A percentile compares a stretch with the other conserved stretches of the same genome.
phyloP scores from a whole-genome alignment of 2,329 filamentous ascomycete genomes.

The Trichoderma cornu-damae region DNA sequence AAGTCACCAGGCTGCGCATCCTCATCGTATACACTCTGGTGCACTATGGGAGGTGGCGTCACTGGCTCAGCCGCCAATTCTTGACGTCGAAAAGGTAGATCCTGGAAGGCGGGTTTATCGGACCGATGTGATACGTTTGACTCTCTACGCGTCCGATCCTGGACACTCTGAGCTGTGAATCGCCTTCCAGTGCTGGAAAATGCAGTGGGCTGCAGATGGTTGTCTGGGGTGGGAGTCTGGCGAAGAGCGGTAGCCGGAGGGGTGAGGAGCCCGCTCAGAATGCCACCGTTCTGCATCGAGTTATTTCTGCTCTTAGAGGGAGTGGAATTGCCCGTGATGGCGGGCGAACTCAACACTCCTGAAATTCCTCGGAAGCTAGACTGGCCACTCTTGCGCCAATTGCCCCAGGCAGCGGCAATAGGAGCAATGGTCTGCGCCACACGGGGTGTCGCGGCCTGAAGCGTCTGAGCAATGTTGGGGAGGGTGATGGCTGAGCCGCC shows the following conservation, averaged over 20 bases:
- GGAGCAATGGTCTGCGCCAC: slow-evolving; percentile 76
- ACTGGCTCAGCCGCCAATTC: slow-evolving; percentile 40
- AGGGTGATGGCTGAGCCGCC: slow-evolving; percentile 62
- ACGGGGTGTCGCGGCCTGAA: slow-evolving; percentile 73
- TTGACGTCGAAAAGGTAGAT: slow-evolving; percentile 41
- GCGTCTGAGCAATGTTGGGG: slow-evolving; percentile 71
- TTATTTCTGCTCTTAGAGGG: slow-evolving; percentile 58
- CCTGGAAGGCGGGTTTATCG: slow-evolving; percentile 37
- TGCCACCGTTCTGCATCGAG: slow-evolving; percentile 47
- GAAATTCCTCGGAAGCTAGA: slow-evolving; percentile 46
- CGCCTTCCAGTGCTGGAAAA: slow-evolving; percentile 57
- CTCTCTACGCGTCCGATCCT: slow-evolving; percentile 26
- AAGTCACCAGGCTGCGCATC: slow-evolving; percentile 57
- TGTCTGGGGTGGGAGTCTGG: slow-evolving; percentile 47
- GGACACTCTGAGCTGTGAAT: slow-evolving; percentile 43
- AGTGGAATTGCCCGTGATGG: slow-evolving; percentile 43
- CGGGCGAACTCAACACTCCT: slow-evolving; percentile 42
- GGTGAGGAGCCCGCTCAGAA: slow-evolving; percentile 77
- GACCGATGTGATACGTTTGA: slow-evolving; percentile 35
- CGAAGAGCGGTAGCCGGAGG: slow-evolving; percentile 75
- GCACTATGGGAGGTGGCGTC: slow-evolving; percentile 61
- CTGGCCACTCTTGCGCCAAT: slow-evolving; percentile 72
- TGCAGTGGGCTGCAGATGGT: slow-evolving; percentile 51
- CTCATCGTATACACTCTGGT: slow-evolving; percentile 52
- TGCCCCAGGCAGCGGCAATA: slow-evolving; percentile 88